phyloP scores from a whole-genome alignment of 176 grass and related monocot species.

The Sorghum bicolor region DNA sequence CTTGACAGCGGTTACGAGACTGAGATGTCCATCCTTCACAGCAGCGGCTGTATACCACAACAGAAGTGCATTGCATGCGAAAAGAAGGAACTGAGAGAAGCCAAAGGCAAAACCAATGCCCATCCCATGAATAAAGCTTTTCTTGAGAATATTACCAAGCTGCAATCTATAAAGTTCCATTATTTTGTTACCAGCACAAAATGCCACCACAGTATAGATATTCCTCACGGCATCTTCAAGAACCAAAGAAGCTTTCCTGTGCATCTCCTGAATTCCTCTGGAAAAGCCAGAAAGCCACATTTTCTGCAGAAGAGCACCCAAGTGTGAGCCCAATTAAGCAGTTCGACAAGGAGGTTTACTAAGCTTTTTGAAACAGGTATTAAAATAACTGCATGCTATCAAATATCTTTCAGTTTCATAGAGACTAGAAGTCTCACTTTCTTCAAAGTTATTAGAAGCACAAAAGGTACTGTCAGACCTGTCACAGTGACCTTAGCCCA shows the following conservation, averaged over 20 bases:
- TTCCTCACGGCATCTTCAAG: conserved; percentile 98
- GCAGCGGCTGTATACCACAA: conserved; percentile 86
- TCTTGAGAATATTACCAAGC: conserved; percentile 74
- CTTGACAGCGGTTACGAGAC: conserved; percentile 76
- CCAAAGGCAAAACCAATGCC: conserved; percentile 91
- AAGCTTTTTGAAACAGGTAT: background rate
- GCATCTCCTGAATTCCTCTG: conserved; percentile 97
- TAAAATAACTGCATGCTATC: background rate
- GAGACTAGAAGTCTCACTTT: background rate
- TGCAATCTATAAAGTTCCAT: conserved; percentile 97
- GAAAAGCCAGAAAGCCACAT: conserved; percentile 98
- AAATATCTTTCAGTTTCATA: background rate
- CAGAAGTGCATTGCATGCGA: conserved; percentile 87
- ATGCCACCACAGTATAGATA: conserved; percentile 98
- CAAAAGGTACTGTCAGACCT: background rate
- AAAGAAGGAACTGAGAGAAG: conserved; percentile 97
- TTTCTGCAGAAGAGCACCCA: conserved; percentile 62
- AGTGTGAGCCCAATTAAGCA: background rate
- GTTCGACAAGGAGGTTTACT: background rate
- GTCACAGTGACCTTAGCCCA: background rate
- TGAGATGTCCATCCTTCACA: conserved; percentile 59
- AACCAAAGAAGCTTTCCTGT: conserved; percentile 90
- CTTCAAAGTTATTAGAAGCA: background rate
- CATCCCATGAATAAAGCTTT: conserved; percentile 90
- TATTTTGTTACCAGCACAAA: conserved; percentile 93